Evolutionary conservation across 2,329 filamentous ascomycete genomes (phyloP).

Genomic region (Xylariaceae sp.): DNA sequence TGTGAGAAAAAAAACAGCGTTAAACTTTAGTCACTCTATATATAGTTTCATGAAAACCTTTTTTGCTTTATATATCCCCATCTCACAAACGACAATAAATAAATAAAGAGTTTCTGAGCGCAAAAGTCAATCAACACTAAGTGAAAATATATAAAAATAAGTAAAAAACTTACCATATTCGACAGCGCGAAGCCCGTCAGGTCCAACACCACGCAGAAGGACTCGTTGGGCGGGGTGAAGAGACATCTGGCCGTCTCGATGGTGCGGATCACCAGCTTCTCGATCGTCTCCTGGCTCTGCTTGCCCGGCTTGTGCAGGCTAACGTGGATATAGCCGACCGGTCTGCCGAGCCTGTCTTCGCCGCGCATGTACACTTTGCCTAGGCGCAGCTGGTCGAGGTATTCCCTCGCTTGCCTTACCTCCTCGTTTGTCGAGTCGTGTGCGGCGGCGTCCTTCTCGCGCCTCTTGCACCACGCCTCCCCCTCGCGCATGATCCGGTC

Average conservation of each 20-base stretch:
- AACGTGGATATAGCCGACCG: constrained; percentile 80
- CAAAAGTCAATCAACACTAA: too few relatives aligned
- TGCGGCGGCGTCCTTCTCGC: constrained; percentile 29
- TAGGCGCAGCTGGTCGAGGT: constrained; percentile 72
- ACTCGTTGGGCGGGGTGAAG: constrained; percentile 69
- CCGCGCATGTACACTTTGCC: constrained; percentile 91
- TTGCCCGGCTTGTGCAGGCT: constrained; percentile 73
- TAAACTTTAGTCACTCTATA: too few relatives aligned
- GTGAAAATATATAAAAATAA: too few relatives aligned
- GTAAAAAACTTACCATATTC: constrained; percentile 85
- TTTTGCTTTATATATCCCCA: too few relatives aligned
- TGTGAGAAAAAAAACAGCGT: too few relatives aligned
- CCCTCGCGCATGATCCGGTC: constrained; percentile 82
- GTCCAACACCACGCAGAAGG: constrained; percentile 85
- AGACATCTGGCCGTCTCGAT: constrained; percentile 87
- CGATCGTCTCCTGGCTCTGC: constrained; percentile 70
- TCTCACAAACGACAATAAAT: too few relatives aligned
- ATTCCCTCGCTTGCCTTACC: constrained; percentile 66
- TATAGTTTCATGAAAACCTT: too few relatives aligned
- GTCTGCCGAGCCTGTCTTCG: constrained; percentile 70
- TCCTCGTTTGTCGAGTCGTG: constrained; percentile 51
- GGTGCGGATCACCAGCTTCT: constrained; percentile 81
- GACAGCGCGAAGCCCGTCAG: constrained; percentile 87
- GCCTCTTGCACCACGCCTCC: constrained; percentile 55
- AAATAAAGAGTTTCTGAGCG: too few relatives aligned